phyloP scores from a whole-genome alignment of 2,329 filamentous ascomycete genomes.

The Pseudogymnoascus sp. region DNA sequence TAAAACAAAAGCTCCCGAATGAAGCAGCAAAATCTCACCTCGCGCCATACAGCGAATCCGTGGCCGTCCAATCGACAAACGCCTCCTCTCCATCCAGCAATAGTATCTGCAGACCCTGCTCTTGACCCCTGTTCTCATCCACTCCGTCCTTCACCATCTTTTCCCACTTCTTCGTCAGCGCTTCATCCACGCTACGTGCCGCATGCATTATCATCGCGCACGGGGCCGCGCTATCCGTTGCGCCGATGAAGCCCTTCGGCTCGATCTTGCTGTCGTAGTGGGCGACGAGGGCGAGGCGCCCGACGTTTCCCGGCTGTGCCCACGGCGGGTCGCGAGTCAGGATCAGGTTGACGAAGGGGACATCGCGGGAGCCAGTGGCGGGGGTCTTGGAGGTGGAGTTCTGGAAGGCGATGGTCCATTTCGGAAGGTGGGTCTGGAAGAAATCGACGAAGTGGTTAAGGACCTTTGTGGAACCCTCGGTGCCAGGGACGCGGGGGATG shows the following conservation, averaged over 20 bases:
- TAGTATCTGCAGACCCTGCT: constrained; percentile 71
- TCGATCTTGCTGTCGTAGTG: constrained; percentile 84
- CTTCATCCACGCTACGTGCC: constrained; percentile 69
- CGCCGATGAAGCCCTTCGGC: constrained; percentile 83
- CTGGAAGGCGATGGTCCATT: constrained; percentile 75
- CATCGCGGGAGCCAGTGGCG: constrained; percentile 55
- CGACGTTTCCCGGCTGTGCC: constrained; percentile 63
- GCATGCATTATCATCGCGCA: constrained; percentile 90
- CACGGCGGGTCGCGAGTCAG: constrained; percentile 84
- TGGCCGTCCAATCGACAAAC: constrained; percentile 68
- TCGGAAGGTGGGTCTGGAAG: constrained; percentile 64
- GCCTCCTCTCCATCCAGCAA: constrained; percentile 93
- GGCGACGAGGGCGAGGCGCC: constrained; percentile 76
- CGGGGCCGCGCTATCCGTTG: constrained; percentile 85
- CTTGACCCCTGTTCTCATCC: constrained; percentile 20
- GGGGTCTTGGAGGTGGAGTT: constrained; percentile 86
- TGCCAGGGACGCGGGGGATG: constrained; percentile 80
- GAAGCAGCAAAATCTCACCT: constrained; percentile 42
- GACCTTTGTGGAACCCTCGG: constrained; percentile 61
- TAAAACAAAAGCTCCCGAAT: neutral
- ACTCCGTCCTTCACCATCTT: constrained; percentile 55
- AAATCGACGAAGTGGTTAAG: constrained; percentile 79
- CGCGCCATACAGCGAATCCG: constrained; percentile 82
- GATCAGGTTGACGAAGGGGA: constrained; percentile 84
- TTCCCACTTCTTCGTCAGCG: constrained; percentile 74